Evolutionary conservation across 2,329 filamentous ascomycete genomes (phyloP), one percentile per base, ranked within the genome.

Genomic region (Chalaropsis ovoidea): DNA sequence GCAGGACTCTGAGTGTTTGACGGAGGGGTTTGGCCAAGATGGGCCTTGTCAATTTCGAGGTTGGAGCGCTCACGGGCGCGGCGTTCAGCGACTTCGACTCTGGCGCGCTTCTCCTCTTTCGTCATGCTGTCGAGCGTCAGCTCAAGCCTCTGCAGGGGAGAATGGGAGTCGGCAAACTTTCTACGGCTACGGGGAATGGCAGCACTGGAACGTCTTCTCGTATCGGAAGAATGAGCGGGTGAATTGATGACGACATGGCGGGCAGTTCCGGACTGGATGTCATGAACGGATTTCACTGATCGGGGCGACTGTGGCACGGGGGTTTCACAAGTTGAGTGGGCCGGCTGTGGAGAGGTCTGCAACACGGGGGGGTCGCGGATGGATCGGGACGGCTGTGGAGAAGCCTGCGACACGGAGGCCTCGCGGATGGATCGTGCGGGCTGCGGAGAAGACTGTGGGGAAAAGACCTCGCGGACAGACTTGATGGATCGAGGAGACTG

Each of bases 91-190:
- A 93, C 88, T 73, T 91, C 83, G 3, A 93, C 85, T 60, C 90
- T 83, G 8, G 91, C 90, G 69, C 93, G 83, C 75, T 95, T 95
- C 76, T 96, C 92, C 76, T 96, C 92, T 75, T 96, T 97, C 74
- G 89, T 96, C 75, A 96, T 93, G 76, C 89, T 91, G 75, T 88
- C 88, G 72, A 97, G 82, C 71, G 90, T 94, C 72, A 89, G 84
- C 78, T 99, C 93, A 70, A 99, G 83, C 78, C 87, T 94, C 75
- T 99, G 93, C 63, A 99, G 81, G 63, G 95, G 94, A 69, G 93
- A 97, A 71, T 89, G 85, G 73, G 95, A 88, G 66, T 87, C 82
- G 72, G 93, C 89, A 76, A 89, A 85, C 77, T 80, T 67, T 67
- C 66, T 67, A 31, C 60, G 61, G 52, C 61, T 65, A 13, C 66